phyloP scores from a whole-genome alignment of 1,284 basidiomycete genomes.

The Chalciporus sp. region DNA sequence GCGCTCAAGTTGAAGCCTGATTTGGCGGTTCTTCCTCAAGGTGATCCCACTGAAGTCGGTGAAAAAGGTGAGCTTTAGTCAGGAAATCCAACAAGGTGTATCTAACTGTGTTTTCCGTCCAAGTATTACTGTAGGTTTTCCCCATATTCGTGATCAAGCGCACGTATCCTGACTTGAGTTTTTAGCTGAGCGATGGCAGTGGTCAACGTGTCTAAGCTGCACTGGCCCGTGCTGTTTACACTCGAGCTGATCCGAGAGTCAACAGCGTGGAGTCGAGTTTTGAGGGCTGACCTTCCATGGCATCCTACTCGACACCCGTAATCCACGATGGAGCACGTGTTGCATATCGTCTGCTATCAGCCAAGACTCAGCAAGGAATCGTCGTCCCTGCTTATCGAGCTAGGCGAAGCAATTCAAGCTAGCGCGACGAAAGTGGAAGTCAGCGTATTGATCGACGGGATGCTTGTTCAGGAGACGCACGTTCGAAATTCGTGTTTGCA shows the following conservation, averaged over 20 bases:
- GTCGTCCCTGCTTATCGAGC: slow-evolving; percentile 79
- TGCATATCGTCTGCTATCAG: slow-evolving; percentile 78
- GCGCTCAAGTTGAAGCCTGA: slow-evolving; percentile 86
- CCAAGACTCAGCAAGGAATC: slow-evolving; percentile 87
- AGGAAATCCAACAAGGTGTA: not conserved
- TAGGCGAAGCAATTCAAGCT: slow-evolving; percentile 81
- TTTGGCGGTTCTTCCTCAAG: slow-evolving; percentile 71
- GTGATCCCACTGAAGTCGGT: slow-evolving; percentile 78
- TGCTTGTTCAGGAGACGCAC: slow-evolving; percentile 86
- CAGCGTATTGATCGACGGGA: slow-evolving; percentile 69
- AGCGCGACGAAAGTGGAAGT: slow-evolving; percentile 70
- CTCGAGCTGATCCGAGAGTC: slow-evolving; percentile 53
- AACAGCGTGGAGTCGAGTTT: not conserved
- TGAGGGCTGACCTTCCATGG: slow-evolving; percentile 11
- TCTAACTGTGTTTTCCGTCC: not conserved
- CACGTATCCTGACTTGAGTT: slow-evolving; percentile 5
- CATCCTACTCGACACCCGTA: slow-evolving; percentile 33
- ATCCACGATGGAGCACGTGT: slow-evolving; percentile 70
- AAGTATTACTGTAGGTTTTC: slow-evolving; percentile 34
- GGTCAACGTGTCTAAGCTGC: slow-evolving; percentile 66
- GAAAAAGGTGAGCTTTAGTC: slow-evolving; percentile 40
- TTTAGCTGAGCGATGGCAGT: slow-evolving; percentile 49
- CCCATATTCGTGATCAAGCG: not conserved
- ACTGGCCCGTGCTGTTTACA: slow-evolving; percentile 51
- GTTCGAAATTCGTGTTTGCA: slow-evolving; percentile 92